Evolutionary conservation across 495 filamentous ascomycete genomes (phyloP).

Genomic region (Aspergillus ostianus): DNA sequence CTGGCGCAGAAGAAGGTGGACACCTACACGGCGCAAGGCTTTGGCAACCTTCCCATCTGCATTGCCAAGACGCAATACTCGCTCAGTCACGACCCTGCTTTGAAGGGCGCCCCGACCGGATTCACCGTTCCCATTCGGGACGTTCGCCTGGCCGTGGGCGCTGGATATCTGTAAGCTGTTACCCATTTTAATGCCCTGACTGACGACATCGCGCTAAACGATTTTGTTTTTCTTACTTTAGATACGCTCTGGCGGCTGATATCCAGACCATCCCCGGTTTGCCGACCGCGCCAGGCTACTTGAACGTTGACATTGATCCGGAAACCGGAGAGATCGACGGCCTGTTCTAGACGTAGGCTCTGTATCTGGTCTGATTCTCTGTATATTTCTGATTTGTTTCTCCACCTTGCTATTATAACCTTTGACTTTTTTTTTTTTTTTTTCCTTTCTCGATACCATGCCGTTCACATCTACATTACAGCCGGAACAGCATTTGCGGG

Average conservation of each 20-base stretch:
- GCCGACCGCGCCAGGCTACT: conserved; percentile 91
- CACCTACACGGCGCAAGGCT: conserved; percentile 88
- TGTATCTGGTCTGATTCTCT: neutral
- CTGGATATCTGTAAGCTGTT: conserved; percentile 74
- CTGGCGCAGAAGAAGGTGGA: conserved; percentile 94
- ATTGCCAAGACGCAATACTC: conserved; percentile 98
- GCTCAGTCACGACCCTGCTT: conserved; percentile 84
- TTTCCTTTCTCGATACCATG: neutral
- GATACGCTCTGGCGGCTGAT: conserved; percentile 91
- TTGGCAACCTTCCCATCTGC: conserved; percentile 89
- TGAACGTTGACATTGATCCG: conserved; percentile 91
- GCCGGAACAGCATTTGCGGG: conserved; percentile 10
- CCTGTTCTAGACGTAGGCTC: conserved; percentile 63
- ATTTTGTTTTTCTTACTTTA: conserved; percentile 21
- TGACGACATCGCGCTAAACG: neutral
- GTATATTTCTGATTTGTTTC: neutral
- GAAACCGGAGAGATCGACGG: conserved; percentile 96
- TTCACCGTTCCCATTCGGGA: conserved; percentile 96
- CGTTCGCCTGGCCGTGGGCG: conserved; percentile 89
- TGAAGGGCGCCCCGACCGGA: conserved; percentile 95
- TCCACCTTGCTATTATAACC: too few relatives aligned
- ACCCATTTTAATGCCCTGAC: too few relatives aligned
- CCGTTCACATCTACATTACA: neutral
- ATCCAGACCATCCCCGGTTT: conserved; percentile 98
- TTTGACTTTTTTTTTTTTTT: neutral